phyloP scores from a whole-genome alignment of 2,329 filamentous ascomycete genomes.

The Aspergillus chevalieri region DNA sequence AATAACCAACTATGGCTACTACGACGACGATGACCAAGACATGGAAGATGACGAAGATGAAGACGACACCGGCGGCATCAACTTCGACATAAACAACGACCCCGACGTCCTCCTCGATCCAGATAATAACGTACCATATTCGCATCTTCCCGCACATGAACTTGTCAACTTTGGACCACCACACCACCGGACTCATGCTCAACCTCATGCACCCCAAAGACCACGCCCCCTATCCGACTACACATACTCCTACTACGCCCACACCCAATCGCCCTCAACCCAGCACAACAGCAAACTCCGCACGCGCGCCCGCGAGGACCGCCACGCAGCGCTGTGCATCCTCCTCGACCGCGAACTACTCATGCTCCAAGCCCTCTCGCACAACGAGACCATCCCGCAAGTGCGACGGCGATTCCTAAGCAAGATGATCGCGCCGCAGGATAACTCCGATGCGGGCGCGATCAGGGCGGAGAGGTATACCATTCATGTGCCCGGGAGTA shows the following conservation, averaged over 20 bases:
- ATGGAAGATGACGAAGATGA: slow-evolving; percentile 15
- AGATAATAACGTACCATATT: no score
- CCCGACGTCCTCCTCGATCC: no score
- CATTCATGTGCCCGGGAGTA: slow-evolving; percentile 7
- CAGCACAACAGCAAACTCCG: slow-evolving; percentile 18
- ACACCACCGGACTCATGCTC: no score
- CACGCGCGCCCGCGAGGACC: slow-evolving; percentile 26
- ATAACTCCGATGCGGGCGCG: slow-evolving; percentile 19
- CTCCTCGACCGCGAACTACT: slow-evolving; percentile 35
- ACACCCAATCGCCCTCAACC: slow-evolving; percentile 3
- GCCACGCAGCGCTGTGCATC: slow-evolving; percentile 33
- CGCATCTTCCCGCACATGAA: no score
- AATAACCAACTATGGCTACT: no score
- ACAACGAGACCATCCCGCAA: slow-evolving; percentile 36
- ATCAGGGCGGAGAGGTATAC: slow-evolving; percentile 24
- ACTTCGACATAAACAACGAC: slow-evolving; percentile 10
- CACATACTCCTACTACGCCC: no score
- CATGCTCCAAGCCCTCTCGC: slow-evolving; percentile 34
- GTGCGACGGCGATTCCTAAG: slow-evolving; percentile 31
- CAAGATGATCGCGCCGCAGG: slow-evolving; percentile 27
- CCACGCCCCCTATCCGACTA: no score
- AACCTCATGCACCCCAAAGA: no score
- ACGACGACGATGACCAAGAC: background rate
- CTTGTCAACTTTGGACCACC: no score
- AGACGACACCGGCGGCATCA: slow-evolving; percentile 19